Percentiles rank a stretch among this genome's conserved stretches.
Conservation (phyloP, 75 land plant genomes). For the Pseudotsuga menziesii region DNA sequence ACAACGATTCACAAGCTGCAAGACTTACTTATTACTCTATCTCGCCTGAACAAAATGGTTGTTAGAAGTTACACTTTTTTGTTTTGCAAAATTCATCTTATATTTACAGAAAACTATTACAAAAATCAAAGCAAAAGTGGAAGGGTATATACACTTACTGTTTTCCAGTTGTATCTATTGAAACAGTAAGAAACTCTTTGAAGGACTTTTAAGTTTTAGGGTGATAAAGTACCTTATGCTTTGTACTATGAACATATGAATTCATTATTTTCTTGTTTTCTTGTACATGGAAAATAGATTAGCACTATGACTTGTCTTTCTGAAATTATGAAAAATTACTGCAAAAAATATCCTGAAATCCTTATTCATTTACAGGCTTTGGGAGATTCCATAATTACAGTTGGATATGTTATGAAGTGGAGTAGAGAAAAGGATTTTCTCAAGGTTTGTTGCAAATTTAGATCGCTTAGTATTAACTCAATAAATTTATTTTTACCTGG, state of each 20-base stretch:
- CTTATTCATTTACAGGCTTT: slow-evolving; percentile 9
- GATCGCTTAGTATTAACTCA: background rate
- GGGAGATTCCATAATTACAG: slow-evolving; percentile 5
- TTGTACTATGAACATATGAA: background rate
- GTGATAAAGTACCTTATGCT: background rate
- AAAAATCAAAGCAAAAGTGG: too few relatives aligned
- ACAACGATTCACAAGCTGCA: slow-evolving; percentile 1
- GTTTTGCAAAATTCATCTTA: too few relatives aligned
- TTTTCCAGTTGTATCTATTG: background rate
- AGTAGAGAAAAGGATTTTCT: slow-evolving; percentile 73
- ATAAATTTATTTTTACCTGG: background rate
- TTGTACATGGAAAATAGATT: background rate
- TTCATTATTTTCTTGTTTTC: background rate
- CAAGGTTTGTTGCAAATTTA: slow-evolving; percentile 30
- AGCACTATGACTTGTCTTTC: background rate
- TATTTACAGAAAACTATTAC: too few relatives aligned
- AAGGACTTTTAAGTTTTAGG: background rate
- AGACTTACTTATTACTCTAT: slow-evolving; percentile 10
- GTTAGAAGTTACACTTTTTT: too few relatives aligned
- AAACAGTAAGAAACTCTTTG: background rate
- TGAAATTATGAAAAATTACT: background rate
- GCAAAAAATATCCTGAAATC: background rate
- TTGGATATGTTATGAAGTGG: slow-evolving; percentile 71
- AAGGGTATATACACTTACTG: background rate
- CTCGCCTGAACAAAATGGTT: slow-evolving; percentile 7